A percentile compares a stretch with the other conserved stretches of the same genome.
Evolutionary conservation across 2,329 filamentous ascomycete species (phyloP).

Genomic region (Penicillium rolfsii): DNA sequence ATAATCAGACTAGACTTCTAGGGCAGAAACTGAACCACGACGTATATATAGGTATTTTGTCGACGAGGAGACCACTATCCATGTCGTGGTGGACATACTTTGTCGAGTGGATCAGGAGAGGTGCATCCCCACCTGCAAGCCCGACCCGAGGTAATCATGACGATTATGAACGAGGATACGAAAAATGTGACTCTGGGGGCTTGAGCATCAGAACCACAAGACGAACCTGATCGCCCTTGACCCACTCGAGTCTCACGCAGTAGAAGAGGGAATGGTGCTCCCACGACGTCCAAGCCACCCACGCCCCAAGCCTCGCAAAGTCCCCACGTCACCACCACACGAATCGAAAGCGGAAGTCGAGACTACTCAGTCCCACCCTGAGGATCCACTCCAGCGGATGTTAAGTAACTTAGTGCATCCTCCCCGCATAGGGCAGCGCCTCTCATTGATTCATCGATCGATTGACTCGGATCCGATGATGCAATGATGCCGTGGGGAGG

Average conservation of each 20-base stretch:
- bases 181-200: not conserved
- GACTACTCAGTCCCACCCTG: not conserved
- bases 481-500: constrained; percentile 20
- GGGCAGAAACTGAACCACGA: not conserved
- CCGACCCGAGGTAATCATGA: not conserved
- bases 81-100: not conserved
- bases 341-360: constrained; percentile 10
- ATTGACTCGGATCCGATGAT: constrained; percentile 26
- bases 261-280: not conserved
- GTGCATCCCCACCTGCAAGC: not conserved
- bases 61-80: too few species aligned
- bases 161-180: not conserved
- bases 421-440: constrained; percentile 7
- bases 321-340: constrained; percentile 20
- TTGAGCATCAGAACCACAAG: not conserved
- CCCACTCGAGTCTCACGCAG: not conserved
- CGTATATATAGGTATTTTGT: too few species aligned
- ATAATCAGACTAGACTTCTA: too few species aligned
- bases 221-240: not conserved
- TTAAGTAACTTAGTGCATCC: not conserved
- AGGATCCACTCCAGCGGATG: not conserved
- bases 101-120: not conserved
- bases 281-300: not conserved
- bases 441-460: constrained; percentile 27
- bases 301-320: not conserved